A percentile compares a stretch with the other conserved stretches of the same genome.
phyloP scores from a whole-genome alignment of 768 basidiomycete species.

The Tricholoma sp. region DNA sequence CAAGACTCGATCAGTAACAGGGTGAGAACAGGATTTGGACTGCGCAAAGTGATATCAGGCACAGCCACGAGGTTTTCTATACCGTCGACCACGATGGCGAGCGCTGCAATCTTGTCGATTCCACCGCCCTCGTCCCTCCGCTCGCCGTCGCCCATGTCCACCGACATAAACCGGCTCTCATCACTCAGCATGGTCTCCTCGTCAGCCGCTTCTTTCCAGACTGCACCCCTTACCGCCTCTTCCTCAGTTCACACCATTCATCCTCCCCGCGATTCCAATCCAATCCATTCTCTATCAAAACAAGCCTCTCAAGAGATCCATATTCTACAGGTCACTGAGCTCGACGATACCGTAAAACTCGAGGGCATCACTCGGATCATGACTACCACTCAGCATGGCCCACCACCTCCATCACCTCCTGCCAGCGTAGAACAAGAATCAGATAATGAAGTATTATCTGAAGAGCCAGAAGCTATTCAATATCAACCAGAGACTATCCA shows the following conservation, averaged over 20 bases:
- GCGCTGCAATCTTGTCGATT: too few species aligned
- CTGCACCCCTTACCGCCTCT: conserved; percentile 22
- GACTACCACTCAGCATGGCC: conserved; percentile 12
- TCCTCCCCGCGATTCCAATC: neutral
- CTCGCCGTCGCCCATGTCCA: conserved; percentile 22
- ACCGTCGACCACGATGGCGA: too few species aligned
- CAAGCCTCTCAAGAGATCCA: conserved; percentile 42
- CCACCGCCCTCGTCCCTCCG: conserved; percentile 5
- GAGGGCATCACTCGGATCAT: conserved; percentile 19
- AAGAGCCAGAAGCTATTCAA: neutral
- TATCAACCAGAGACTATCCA: neutral
- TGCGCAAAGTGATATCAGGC: too few species aligned
- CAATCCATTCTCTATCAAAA: neutral
- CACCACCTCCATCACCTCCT: conserved; percentile 27
- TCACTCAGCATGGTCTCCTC: conserved; percentile 22
- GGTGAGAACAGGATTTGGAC: too few species aligned
- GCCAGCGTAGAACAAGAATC: conserved; percentile 26
- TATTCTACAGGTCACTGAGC: conserved; percentile 43
- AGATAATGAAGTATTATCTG: conserved; percentile 5
- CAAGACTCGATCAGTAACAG: too few species aligned
- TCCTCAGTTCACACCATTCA: conserved; percentile 13
- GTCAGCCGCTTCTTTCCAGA: conserved; percentile 31
- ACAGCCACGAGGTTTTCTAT: too few species aligned
- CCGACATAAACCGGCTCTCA: conserved; percentile 13
- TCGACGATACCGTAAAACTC: conserved; percentile 38